Base-by-base conservation (phyloP, 1,284 basidiomycete species). In the Stereum hirsutum region DNA sequence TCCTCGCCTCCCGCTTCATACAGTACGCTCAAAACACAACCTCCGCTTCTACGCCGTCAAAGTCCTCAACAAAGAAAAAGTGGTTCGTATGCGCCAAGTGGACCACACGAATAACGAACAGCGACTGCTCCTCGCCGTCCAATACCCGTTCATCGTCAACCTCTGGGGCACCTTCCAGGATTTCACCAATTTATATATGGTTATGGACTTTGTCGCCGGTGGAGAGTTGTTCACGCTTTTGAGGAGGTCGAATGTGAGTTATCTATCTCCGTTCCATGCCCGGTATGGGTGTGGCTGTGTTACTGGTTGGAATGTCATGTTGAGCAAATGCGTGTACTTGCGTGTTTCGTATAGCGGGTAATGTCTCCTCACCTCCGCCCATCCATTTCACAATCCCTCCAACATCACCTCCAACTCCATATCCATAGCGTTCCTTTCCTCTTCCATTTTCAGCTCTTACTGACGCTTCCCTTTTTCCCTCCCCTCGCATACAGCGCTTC, bases 141-240 rank as follows among this genome's bases (percentile, higher is more conserved):
- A 94, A 42, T 93, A 98, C 62, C 89, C 94, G 2, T 99, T 99
- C 66, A 87, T 99, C 51, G 84, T 99, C 68, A 99, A 97, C 57
- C 78, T 99, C 5, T 99, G 95, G 95, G 96, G 95, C 21, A 89
- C 90, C 1, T 99, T 99, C 66, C 91, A 96, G 55, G 95, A 98
- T 56, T 68, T 81, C 8, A 75, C 88, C 36, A 98, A 97, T 59
- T 69, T 99, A 11, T 99, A 96, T 71, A 97, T 99, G 93, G 94
- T 99, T 46, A 98, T 99, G 95, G 96, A 99, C 66, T 99, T 97
- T 60, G 95, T 99, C 4, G 91, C 93, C 0, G 95, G 95, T 17
- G 95, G 95, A 15, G 95, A 99, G 64, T 71, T 99, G 6, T 99
- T 99, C 60, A 89, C 88, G 37, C 75, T 96, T 35, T 63, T 97